Percentiles rank a stretch among this genome's conserved stretches.
Evolutionary conservation across 371 early-diverging fungal species (phyloP).

Genomic region (Zychaea mexicana): DNA sequence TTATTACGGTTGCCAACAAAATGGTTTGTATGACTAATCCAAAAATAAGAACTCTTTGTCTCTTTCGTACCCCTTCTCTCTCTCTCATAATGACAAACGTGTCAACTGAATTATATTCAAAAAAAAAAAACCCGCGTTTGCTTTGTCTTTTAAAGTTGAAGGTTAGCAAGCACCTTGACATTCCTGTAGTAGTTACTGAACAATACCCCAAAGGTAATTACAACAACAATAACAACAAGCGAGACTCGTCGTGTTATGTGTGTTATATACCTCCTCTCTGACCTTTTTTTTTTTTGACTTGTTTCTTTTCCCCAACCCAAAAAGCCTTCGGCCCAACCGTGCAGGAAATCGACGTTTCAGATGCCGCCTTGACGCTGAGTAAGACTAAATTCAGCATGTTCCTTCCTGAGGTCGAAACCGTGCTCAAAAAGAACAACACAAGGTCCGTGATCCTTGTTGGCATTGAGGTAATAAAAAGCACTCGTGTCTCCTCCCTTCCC

Average conservation of each 20-base stretch:
- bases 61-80: too few species aligned
- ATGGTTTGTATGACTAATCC: too few species aligned
- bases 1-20: conserved; percentile 87
- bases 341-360: conserved; percentile 72
- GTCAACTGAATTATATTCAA: too few species aligned
- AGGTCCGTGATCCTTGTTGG: conserved; percentile 88
- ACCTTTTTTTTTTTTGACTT: too few species aligned
- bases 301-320: too few species aligned
- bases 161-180: conserved; percentile 71
- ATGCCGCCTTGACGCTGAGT: conserved; percentile 52
- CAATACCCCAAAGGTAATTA: conserved; percentile 77
- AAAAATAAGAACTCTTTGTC: too few species aligned
- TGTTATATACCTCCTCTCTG: too few species aligned
- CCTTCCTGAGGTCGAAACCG: conserved; percentile 63
- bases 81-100: too few species aligned
- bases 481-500: too few species aligned
- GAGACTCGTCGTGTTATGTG: too few species aligned
- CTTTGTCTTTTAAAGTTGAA: conserved; percentile 35
- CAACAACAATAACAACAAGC: neutral
- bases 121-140: neutral
- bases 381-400: conserved; percentile 95
- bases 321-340: conserved; percentile 85
- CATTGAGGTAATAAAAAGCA: conserved; percentile 78
- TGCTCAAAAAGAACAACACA: conserved; percentile 57
- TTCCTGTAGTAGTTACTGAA: conserved; percentile 91